These are phyloP conservation scores for Meyerozyma guilliermondii DNA, from an alignment of 1,139 yeast genomes.

Conservation along the genomic window DNA sequence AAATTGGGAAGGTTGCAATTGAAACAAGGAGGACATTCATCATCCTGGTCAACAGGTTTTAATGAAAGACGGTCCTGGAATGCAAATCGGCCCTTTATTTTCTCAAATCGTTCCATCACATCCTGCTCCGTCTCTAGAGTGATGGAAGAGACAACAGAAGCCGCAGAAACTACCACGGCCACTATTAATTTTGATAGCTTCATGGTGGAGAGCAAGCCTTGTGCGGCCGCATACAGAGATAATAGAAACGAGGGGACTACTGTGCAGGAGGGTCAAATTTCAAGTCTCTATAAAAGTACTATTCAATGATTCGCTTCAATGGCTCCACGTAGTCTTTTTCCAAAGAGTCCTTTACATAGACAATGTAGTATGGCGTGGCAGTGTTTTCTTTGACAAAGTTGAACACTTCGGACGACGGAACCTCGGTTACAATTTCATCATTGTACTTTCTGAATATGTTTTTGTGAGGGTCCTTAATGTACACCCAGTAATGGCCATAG, in stretches of 20 bases:
- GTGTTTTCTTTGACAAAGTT: constrained; percentile 70
- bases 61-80: background rate
- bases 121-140: background rate
- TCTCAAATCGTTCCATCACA: background rate
- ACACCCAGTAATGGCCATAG: constrained; percentile 96
- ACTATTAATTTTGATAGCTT: background rate
- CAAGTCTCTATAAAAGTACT: background rate
- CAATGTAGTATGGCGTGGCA: constrained; percentile 91
- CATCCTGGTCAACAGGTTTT: constrained; percentile 18
- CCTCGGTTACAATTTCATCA: constrained; percentile 86
- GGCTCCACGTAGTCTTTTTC: constrained; percentile 64
- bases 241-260: background rate
- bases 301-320: constrained; percentile 40
- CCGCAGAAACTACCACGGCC: background rate
- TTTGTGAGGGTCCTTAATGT: constrained; percentile 69
- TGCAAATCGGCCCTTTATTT: background rate
- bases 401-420: constrained; percentile 66
- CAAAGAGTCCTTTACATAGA: constrained; percentile 67
- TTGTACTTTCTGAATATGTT: constrained; percentile 82
- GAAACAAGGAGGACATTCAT: constrained; percentile 79
- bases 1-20: constrained; percentile 91
- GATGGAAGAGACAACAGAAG: background rate
- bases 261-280: background rate
- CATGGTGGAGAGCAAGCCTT: background rate
- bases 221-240: background rate